A percentile compares a stretch with the other conserved stretches of the same genome.
Evolutionary conservation across 2,329 filamentous ascomycete genomes (phyloP).

Genomic region (Aquanectria penicillioides): DNA sequence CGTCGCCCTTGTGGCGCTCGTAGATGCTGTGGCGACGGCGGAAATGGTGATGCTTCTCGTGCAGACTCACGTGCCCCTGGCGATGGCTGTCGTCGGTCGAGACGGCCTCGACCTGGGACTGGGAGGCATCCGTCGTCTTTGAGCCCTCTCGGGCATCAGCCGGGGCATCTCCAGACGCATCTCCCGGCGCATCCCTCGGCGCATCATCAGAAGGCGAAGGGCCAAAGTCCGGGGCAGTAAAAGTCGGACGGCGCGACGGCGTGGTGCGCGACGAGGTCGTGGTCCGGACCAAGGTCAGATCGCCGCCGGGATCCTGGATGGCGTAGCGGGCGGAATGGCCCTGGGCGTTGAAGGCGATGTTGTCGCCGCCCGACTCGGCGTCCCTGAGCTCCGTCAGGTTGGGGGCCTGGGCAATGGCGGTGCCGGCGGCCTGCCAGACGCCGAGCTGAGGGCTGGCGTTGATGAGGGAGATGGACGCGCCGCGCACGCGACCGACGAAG

Average conservation of each 20-base stretch:
- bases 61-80: neutral
- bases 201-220: no score
- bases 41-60: neutral
- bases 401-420: conserved; percentile 44
- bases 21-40: conserved; percentile 31
- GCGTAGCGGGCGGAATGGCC: conserved; percentile 43
- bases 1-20: conserved; percentile 32
- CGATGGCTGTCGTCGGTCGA: neutral
- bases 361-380: conserved; percentile 37
- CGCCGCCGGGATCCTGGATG: conserved; percentile 35
- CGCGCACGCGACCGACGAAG: conserved; percentile 38
- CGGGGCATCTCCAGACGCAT: no score
- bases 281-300: conserved; percentile 35
- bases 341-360: conserved; percentile 43
- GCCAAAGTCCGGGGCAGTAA: conserved; percentile 15
- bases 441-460: conserved; percentile 43
- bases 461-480: conserved; percentile 40
- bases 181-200: no score
- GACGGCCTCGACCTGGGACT: neutral
- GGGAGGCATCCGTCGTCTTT: no score
- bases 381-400: conserved; percentile 43
- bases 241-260: conserved; percentile 13
- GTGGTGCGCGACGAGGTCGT: no score
- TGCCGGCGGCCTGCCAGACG: conserved; percentile 45
- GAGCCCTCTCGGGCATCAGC: no score